Conservation (phyloP, 208 protist genomes). For the Trichomonas vaginalis region DNA sequence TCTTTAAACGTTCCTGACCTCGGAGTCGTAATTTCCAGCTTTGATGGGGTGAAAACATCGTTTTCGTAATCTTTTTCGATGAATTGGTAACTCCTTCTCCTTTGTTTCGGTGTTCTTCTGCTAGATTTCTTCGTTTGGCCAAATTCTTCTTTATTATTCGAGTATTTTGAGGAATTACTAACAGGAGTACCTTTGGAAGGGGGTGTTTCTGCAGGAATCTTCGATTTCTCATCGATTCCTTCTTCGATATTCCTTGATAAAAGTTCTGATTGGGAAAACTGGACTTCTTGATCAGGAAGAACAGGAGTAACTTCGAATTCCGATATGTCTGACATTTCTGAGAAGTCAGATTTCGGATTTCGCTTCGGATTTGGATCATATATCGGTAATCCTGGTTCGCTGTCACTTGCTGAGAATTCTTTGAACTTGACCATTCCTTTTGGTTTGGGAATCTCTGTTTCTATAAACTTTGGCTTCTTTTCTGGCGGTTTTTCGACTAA, state of each 20-base stretch:
- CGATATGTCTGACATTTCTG: neutral
- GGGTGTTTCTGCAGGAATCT: neutral
- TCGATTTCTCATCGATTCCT: neutral
- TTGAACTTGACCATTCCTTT: neutral
- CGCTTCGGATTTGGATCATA: neutral
- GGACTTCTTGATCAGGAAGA: neutral
- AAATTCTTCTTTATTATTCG: neutral
- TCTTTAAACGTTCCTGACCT: neutral
- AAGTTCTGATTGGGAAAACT: neutral
- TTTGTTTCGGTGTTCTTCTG: neutral
- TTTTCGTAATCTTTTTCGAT: too few relatives aligned
- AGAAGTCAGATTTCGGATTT: neutral
- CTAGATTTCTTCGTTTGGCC: neutral
- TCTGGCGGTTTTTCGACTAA: too few relatives aligned
- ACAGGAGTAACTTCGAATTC: neutral
- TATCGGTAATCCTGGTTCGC: neutral
- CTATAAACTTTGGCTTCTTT: neutral
- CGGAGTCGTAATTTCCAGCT: neutral
- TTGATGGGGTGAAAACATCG: neutral
- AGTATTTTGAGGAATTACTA: neutral
- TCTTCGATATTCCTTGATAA: neutral
- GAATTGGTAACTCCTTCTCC: neutral
- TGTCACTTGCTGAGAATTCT: neutral
- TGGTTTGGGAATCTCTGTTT: neutral
- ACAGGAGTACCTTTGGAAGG: neutral